These are phyloP conservation scores for Hemisphaericaspora nanyangensis DNA, from an alignment of 805 yeast genomes.

Conservation along the genomic window DNA sequence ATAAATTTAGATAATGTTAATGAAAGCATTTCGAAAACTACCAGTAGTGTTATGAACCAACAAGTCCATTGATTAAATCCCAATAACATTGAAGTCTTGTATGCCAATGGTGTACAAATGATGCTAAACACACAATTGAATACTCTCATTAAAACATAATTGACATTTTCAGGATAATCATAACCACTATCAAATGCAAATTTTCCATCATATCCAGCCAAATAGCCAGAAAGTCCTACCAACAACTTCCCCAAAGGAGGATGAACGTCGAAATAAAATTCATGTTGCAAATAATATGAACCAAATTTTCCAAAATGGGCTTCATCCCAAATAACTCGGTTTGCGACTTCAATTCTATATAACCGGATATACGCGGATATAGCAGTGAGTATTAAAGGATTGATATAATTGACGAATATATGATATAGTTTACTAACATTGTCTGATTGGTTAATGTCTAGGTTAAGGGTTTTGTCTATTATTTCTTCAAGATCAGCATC, in stretches of 20 bases:
- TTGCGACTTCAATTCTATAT: slow-evolving; percentile 67
- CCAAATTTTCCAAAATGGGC: slow-evolving; percentile 98
- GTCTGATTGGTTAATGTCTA: slow-evolving; percentile 8
- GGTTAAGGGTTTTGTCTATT: slow-evolving; percentile 17
- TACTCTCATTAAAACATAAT: slow-evolving; percentile 81
- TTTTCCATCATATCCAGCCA: slow-evolving; percentile 83
- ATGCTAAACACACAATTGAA: slow-evolving; percentile 85
- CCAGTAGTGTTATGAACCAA: slow-evolving; percentile 80
- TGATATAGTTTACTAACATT: background rate
- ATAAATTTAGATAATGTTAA: slow-evolving; percentile 86
- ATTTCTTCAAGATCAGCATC: slow-evolving; percentile 19
- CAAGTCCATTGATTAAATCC: slow-evolving; percentile 69
- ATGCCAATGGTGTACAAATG: slow-evolving; percentile 81
- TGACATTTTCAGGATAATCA: slow-evolving; percentile 69
- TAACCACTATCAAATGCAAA: slow-evolving; percentile 87
- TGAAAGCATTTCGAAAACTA: slow-evolving; percentile 75
- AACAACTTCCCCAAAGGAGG: slow-evolving; percentile 96
- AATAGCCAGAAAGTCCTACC: slow-evolving; percentile 80
- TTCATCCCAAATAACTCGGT: slow-evolving; percentile 92
- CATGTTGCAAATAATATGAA: slow-evolving; percentile 80
- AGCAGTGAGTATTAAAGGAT: slow-evolving; percentile 33
- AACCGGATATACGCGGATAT: slow-evolving; percentile 54
- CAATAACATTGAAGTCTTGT: slow-evolving; percentile 71
- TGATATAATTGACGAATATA: slow-evolving; percentile 14
- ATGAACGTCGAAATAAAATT: slow-evolving; percentile 93